Evolutionary conservation across 257 asterid species (phyloP), one percentile per base, ranked within the genome.

Genomic region (Fraxinus anomala): DNA sequence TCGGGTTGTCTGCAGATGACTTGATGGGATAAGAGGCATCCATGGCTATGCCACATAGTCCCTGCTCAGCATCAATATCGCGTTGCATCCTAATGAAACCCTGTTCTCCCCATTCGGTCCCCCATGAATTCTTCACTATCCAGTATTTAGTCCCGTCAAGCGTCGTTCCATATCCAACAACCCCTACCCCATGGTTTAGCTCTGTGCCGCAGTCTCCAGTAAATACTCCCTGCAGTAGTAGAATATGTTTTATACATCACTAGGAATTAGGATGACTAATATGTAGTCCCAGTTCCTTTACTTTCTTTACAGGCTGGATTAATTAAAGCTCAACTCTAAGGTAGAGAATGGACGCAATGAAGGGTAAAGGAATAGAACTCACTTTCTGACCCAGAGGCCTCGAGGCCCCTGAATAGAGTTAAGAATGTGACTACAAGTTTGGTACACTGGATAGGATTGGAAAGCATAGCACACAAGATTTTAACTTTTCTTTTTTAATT

Each of bases 41-140:
- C 91, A 88, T 89, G 39, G 96, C 89, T 67, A 92, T 87, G 7
- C 97, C 97, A 77, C 97, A 92, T 26, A 89, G 39, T 26, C 94
- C 97, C 56, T 82, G 94, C 37, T 79, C n/a, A 13, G 86, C 86
- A 30, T 77, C 81, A 0, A 83, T 82, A 10, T 82, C 91, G 0
- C 94, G 86, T 74, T 90, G 81, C 83, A 92, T 81, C 81, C 94
- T 86, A 2, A 92, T 77, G 75, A 89, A 92, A 14, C 97, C 96
- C 4, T 86, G 68, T 75, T 92, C 97, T 59, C 97, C 97, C 97
- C 97, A 92, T 12, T 34, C 89, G 0, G 84, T 3, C 4, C 94
- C 94, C 94, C 96, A 90, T n/a, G 97, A 89, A 28, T 90, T 92
- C 90, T 92, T 90, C 81, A 92, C 94, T 14, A 73, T 89, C 96